Evolutionary conservation across 1,139 yeast species (phyloP).

Genomic region (Arxiozyma slooffiae): DNA sequence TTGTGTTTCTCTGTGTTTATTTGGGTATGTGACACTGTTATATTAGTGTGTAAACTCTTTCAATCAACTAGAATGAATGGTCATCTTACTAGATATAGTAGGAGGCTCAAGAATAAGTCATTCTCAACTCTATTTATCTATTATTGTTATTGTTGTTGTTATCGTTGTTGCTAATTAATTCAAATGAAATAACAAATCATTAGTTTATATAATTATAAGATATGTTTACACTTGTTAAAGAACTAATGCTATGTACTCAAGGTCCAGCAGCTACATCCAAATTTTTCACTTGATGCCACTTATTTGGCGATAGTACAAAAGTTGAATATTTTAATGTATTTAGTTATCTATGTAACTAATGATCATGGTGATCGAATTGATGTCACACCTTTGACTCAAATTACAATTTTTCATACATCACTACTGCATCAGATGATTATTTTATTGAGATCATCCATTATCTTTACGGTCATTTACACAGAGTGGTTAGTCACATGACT

Average conservation of each 20-base stretch:
- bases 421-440: constrained; percentile 81
- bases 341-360: background rate
- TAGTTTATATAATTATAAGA: no score
- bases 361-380: background rate
- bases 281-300: constrained; percentile 57
- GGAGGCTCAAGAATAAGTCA: background rate
- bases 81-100: no score
- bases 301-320: constrained; percentile 51
- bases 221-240: background rate
- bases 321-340: constrained; percentile 37
- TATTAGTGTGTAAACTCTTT: no score
- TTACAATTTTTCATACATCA: constrained; percentile 33
- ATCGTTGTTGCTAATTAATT: background rate
- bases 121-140: no score
- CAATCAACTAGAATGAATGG: no score
- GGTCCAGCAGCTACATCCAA: constrained; percentile 38
- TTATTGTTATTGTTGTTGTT: no score
- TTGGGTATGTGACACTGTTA: no score
- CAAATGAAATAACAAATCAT: background rate
- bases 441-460: constrained; percentile 70
- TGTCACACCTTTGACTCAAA: background rate
- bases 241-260: background rate
- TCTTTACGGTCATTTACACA: constrained; percentile 41
- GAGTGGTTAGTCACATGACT: constrained; percentile 73
- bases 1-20: no score